Evolutionary conservation across 495 filamentous ascomycete genomes (phyloP).

Genomic region (Podospora australis): DNA sequence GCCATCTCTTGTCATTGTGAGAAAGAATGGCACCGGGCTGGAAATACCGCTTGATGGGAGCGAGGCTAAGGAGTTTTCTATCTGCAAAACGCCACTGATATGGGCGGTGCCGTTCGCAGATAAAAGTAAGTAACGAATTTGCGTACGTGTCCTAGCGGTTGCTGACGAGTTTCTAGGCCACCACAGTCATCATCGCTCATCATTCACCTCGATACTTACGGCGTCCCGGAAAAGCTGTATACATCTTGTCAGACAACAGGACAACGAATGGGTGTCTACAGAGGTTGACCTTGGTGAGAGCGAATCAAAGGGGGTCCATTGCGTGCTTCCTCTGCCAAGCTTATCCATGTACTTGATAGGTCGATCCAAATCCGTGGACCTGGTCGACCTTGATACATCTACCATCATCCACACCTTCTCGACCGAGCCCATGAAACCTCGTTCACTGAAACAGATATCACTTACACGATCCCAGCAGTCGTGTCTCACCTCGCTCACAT

Average conservation of each 20-base stretch:
- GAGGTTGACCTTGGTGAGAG: slow-evolving; percentile 29
- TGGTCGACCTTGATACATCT: slow-evolving; percentile 46
- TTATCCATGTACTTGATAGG: slow-evolving; percentile 42
- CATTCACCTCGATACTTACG: slow-evolving; percentile 32
- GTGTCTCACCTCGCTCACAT: slow-evolving; percentile 44
- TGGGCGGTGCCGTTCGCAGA: slow-evolving; percentile 37
- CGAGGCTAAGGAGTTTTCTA: slow-evolving; percentile 27
- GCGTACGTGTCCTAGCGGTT: too few relatives aligned
- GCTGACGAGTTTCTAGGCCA: background rate
- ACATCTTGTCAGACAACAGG: slow-evolving; percentile 36
- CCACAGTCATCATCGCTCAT: slow-evolving; percentile 4
- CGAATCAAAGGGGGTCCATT: slow-evolving; percentile 28
- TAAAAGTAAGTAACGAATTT: slow-evolving; percentile 33
- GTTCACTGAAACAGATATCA: slow-evolving; percentile 46
- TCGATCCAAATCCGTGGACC: slow-evolving; percentile 42
- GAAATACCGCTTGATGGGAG: slow-evolving; percentile 38
- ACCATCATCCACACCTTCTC: slow-evolving; percentile 49
- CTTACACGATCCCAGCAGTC: slow-evolving; percentile 38
- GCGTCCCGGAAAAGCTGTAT: slow-evolving; percentile 39
- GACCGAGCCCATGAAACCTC: slow-evolving; percentile 49
- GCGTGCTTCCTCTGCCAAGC: slow-evolving; percentile 35
- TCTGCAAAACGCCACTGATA: slow-evolving; percentile 40
- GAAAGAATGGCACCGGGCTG: slow-evolving; percentile 50
- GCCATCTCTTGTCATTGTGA: slow-evolving; percentile 47
- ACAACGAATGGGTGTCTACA: slow-evolving; percentile 29